Percentiles rank a stretch among this genome's conserved stretches.
Conservation (phyloP, 495 filamentous ascomycete species). For the Immersiella caudata region DNA sequence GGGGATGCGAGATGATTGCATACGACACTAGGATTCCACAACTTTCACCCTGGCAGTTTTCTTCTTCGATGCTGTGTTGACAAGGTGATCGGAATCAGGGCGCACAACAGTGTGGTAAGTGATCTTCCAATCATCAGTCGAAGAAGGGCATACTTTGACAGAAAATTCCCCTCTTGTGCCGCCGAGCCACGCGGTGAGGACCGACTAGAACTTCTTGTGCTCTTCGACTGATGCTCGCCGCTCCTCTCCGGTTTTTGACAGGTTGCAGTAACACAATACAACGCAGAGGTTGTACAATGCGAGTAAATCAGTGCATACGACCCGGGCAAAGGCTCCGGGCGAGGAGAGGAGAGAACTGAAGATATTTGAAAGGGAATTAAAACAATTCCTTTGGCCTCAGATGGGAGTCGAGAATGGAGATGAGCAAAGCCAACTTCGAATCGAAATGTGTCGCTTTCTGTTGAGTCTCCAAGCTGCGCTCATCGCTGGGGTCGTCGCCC, state of each 20-base stretch:
- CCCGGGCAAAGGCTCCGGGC: background rate
- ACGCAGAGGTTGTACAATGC: conserved; percentile 19
- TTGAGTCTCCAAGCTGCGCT: background rate
- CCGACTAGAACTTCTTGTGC: background rate
- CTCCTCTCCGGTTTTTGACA: background rate
- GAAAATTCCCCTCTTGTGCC: background rate
- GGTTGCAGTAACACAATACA: conserved; percentile 19
- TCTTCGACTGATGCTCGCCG: background rate
- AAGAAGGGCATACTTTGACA: background rate
- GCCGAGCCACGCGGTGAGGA: background rate
- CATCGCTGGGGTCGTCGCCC: background rate
- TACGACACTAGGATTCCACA: background rate
- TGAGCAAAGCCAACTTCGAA: background rate
- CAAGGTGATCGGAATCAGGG: background rate
- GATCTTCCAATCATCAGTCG: background rate
- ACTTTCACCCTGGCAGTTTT: background rate
- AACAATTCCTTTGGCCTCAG: background rate
- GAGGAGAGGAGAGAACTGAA: background rate
- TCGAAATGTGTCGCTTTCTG: background rate
- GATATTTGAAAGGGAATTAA: background rate
- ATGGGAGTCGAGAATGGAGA: background rate
- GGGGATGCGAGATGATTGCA: background rate
- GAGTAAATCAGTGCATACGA: background rate
- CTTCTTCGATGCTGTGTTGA: background rate
- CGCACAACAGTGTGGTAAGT: background rate